Evolutionary conservation across 768 basidiomycete species (phyloP), one percentile per base, ranked within the genome.

Genomic region (Hortiboletus flavorubellus): DNA sequence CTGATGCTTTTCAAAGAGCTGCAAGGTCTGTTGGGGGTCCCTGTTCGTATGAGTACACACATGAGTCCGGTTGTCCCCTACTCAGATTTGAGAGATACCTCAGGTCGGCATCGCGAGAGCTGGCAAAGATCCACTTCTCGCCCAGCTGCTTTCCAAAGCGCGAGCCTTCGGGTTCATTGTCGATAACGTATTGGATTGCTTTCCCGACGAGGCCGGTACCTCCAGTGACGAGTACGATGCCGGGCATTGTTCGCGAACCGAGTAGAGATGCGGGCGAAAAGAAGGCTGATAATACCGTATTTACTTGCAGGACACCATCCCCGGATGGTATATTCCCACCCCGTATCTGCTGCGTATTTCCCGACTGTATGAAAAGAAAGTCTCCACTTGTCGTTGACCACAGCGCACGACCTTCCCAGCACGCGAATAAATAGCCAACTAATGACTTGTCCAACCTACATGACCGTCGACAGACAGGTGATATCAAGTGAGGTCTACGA

Each of bases 191-290:
- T 65, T 87, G 75, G 65, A 96, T 89, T 33, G 85, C 93, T 62
- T 82, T 81, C n/a, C 93, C 93, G 35, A 95, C 91, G 48, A 95
- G 84, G 18, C 93, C 93, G 58, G 84, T 81, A 40, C 91, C 92
- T 45, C 91, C 91, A 43, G 91, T 93, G 62, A 93, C 88, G 54
- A 93, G 84, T 40, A 93, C 76, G 49, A 89, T 83, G 53, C 67
- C 55, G 49, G 69, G 47, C 70, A 72, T 71, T 38, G 48, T 54
- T 42, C n/a, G 14, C n/a, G 51, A 43, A 14, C 21, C 44, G 41
- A 55, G 18, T 11, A 41, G 45, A 30, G 26, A 30, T 52, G 41
- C n/a, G 37, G 23, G 35, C 15, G 41, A 21, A 8, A 18, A 1
- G 15, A 43, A 47, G 26, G 29, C 33, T 9, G 4, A 9, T n/a